phyloP scores from a whole-genome alignment of 257 asterid genomes.

The Solanum infundibuliforme region DNA sequence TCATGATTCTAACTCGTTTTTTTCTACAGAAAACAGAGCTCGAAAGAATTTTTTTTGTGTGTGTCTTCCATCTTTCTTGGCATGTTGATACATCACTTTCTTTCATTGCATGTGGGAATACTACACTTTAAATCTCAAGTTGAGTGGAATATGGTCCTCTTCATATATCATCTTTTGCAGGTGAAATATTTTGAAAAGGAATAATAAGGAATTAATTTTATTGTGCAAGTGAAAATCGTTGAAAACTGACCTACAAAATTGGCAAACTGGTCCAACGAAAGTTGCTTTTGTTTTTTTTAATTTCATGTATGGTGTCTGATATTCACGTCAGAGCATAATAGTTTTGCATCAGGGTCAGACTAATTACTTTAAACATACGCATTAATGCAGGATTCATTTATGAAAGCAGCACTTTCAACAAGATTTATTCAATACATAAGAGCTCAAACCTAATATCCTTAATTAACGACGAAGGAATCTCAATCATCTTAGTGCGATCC shows the following conservation, averaged over 20 bases:
- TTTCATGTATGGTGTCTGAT: too few species aligned
- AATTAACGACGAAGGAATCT: neutral
- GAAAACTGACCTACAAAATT: neutral
- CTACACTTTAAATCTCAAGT: neutral
- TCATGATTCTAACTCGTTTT: too few species aligned
- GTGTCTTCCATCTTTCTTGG: neutral
- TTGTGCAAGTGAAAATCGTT: neutral
- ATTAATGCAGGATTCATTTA: neutral
- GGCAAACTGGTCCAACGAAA: neutral
- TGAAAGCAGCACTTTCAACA: neutral
- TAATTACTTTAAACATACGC: neutral
- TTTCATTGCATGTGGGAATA: neutral
- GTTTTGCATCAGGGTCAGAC: fast-evolving
- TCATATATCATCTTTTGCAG: neutral
- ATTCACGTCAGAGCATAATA: too few species aligned
- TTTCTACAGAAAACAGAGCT: too few species aligned
- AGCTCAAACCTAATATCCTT: neutral
- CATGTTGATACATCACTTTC: neutral
- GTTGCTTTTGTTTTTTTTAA: neutral
- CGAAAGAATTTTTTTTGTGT: neutral
- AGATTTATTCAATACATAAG: neutral
- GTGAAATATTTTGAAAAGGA: neutral
- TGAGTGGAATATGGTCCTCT: neutral
- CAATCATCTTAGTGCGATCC: neutral
- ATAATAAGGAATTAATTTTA: neutral